Conservation (phyloP, 2,329 filamentous ascomycete species). For the Aspergillus luchuensis region DNA sequence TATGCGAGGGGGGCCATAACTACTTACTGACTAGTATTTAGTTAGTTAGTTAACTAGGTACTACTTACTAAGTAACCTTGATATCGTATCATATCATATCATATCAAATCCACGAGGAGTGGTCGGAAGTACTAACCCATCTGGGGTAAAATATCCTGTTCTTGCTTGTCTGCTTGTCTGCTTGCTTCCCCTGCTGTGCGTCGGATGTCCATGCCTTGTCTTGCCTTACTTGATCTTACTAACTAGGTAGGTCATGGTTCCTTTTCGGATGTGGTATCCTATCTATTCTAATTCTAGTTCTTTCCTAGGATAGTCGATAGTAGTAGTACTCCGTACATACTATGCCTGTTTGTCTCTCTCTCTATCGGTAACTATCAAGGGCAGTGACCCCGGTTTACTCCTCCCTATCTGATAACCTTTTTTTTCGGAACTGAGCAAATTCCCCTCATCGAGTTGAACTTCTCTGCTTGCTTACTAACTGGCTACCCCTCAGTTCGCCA, state of each 20-base stretch:
- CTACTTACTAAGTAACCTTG: too few relatives aligned
- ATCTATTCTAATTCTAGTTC: too few relatives aligned
- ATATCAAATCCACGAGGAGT: not conserved
- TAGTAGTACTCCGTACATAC: too few relatives aligned
- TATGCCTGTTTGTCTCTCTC: too few relatives aligned
- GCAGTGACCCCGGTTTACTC: too few relatives aligned
- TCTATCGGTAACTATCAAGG: not conserved
- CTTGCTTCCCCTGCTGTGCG: not conserved
- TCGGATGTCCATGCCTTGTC: not conserved
- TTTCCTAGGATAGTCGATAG: too few relatives aligned
- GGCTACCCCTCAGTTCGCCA: slow-evolving; percentile 14
- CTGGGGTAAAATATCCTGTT: slow-evolving; percentile 24
- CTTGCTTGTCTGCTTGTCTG: not conserved
- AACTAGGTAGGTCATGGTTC: too few relatives aligned
- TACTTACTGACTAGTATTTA: too few relatives aligned
- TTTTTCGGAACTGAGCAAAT: not conserved
- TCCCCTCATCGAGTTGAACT: not conserved
- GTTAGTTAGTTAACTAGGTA: too few relatives aligned
- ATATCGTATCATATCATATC: too few relatives aligned
- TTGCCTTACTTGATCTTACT: not conserved
- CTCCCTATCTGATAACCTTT: not conserved
- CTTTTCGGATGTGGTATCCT: too few relatives aligned
- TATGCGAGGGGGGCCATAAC: too few relatives aligned
- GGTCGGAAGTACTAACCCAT: slow-evolving; percentile 23
- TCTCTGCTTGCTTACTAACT: not conserved